Evolutionary conservation across 495 filamentous ascomycete genomes (phyloP), one percentile per base, ranked within the genome.

Genomic region (Rhizodiscina lignyota): DNA sequence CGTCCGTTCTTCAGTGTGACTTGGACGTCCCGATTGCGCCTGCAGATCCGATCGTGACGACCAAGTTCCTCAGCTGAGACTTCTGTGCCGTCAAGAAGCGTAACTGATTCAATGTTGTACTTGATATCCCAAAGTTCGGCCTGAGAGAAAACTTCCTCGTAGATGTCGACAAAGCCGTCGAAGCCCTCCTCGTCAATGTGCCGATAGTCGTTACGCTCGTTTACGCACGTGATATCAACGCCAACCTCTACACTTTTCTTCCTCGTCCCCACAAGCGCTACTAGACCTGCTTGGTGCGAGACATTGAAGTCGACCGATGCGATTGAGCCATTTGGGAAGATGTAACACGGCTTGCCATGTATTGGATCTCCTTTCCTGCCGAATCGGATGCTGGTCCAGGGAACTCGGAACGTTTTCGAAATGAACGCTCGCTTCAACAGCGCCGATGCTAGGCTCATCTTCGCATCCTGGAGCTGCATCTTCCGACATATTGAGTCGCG

Each of bases 211-310:
- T 66, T 61, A 2, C 74, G 64, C 58, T 91, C 83, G 39, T 73
- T 68, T 4, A 74, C 70, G 56, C 79, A 85, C 13, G 82, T 79
- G 4, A 87, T 63, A 32, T 41, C 43, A 16, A 50, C 43, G 18
- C 47, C 46, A 24, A 31, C 18, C 26, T 19, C 28, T 15, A 23
- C 4, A 20, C 18, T 16, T 22, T 19, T 23, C 13, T 32, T 18
- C 21, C 52, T 53, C 12, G 51, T 41, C 5, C 72, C 75, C 3
- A 70, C 64, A 3, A 82, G 48, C 4, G 68, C 66, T 6, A 87
- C 83, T 8, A 93, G 55, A 0, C 80, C 81, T 11, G 77, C 79
- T 52, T 93, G 85, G 50, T 94, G 85, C 35, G 72, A 79, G 36
- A 93, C 79, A 51, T 94, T 94, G 67, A 94, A 93, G 37, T 79